These are phyloP conservation scores for Aspergillus coremiiformis DNA, from an alignment of 495 filamentous ascomycete species.

Conservation along the genomic window DNA sequence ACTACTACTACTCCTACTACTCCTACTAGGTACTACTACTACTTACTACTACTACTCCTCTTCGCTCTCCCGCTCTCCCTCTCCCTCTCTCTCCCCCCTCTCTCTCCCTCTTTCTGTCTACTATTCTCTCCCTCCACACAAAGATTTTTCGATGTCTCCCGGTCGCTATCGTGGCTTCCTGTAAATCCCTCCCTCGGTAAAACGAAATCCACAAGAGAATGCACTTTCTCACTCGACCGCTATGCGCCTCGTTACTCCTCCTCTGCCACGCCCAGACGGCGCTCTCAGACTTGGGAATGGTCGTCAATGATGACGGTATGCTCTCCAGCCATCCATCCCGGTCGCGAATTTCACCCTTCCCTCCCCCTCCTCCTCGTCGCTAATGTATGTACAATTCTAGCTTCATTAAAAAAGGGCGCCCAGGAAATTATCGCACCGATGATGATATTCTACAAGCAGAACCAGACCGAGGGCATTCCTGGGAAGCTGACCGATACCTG, in stretches of 20 bases:
- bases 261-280: neutral
- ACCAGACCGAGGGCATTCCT: constrained; percentile 27
- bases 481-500: constrained; percentile 33
- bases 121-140: neutral
- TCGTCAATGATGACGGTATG: neutral
- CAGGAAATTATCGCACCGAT: constrained; percentile 20
- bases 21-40: too few species aligned
- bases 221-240: neutral
- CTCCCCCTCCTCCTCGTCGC: neutral
- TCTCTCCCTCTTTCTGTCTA: too few species aligned
- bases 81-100: neutral
- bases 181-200: neutral
- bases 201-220: too few species aligned
- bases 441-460: constrained; percentile 44
- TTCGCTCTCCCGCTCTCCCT: too few species aligned
- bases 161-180: neutral
- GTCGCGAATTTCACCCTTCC: neutral
- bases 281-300: neutral
- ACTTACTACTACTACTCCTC: too few species aligned
- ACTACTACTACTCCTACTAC: too few species aligned
- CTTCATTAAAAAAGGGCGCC: constrained; percentile 15
- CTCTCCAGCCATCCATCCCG: neutral
- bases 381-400: neutral
- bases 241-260: neutral
- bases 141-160: neutral